Conservation (phyloP, 2,329 filamentous ascomycete species). For the Colletotrichum karsti region DNA sequence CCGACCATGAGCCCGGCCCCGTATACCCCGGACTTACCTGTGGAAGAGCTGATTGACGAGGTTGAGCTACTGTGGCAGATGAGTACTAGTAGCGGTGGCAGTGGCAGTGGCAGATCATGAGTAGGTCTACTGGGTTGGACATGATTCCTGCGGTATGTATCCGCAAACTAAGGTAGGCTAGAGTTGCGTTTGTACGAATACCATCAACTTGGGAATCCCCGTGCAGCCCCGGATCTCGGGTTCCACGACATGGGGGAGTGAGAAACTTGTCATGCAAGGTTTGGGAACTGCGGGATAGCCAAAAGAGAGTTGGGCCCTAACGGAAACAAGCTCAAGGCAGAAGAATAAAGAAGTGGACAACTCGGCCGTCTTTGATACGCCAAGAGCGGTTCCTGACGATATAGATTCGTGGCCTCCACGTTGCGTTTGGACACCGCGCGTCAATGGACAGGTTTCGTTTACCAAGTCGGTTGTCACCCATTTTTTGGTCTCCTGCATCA, state of each 20-base stretch:
- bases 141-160: too few relatives aligned
- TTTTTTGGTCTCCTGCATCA: background rate
- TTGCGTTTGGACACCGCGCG: background rate
- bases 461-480: background rate
- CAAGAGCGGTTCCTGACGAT: slow-evolving; percentile 9
- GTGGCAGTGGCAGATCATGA: too few relatives aligned
- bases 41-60: slow-evolving; percentile 24
- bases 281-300: background rate
- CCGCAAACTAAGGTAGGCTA: too few relatives aligned
- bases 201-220: too few relatives aligned
- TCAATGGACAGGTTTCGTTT: background rate
- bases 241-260: background rate
- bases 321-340: slow-evolving; percentile 14
- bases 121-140: background rate
- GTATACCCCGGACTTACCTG: background rate
- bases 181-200: too few relatives aligned
- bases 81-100: background rate
- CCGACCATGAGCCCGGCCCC: background rate
- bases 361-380: background rate
- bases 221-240: too few relatives aligned
- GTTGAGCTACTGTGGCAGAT: slow-evolving; percentile 25
- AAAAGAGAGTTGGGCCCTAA: background rate
- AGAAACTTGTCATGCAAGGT: slow-evolving; percentile 7
- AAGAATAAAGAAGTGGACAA: background rate
- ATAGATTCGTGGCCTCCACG: slow-evolving; percentile 16